Evolutionary conservation across 1,139 yeast genomes (phyloP).

Genomic region (Pichiaceae sp.): DNA sequence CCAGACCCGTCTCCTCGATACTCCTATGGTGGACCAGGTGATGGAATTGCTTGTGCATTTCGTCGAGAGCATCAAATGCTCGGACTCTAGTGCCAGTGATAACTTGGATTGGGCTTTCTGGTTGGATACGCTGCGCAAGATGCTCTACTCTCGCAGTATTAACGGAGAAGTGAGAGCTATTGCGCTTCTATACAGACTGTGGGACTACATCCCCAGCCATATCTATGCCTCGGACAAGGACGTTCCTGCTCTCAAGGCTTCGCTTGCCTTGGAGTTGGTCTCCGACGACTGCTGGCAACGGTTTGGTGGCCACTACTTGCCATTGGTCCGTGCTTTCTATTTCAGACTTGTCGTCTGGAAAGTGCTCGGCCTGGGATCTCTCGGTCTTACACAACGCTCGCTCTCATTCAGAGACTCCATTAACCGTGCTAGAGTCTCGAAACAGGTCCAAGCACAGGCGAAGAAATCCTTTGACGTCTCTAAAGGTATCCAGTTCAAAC

Average conservation of each 20-base stretch:
- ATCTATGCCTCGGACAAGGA: constrained; percentile 15
- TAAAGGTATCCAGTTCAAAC: constrained; percentile 25
- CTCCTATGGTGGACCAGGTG: constrained; percentile 34
- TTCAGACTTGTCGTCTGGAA: constrained; percentile 65
- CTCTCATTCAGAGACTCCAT: constrained; percentile 11
- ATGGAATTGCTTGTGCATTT: constrained; percentile 40
- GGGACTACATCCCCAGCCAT: constrained; percentile 58
- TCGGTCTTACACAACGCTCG: constrained; percentile 4
- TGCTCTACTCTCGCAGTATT: constrained; percentile 56
- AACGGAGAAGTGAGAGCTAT: constrained; percentile 56
- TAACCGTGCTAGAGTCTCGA: constrained; percentile 2
- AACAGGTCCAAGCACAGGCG: constrained; percentile 5
- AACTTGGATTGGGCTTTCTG: constrained; percentile 68
- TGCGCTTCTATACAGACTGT: constrained; percentile 61
- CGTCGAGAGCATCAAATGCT: constrained; percentile 20
- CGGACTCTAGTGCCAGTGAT: constrained; percentile 5
- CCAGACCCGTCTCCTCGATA: constrained; percentile 37
- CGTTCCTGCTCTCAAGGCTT: constrained; percentile 32
- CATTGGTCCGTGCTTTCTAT: constrained; percentile 64
- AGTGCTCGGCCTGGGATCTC: constrained; percentile 21
- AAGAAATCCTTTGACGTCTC: constrained; percentile 10
- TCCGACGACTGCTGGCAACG: constrained; percentile 40
- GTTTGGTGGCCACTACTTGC: constrained; percentile 73
- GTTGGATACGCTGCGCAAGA: constrained; percentile 48
- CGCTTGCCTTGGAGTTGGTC: constrained; percentile 48